Base-by-base conservation (phyloP, 352 stramenopile genomes). In the Globisporangium paddicum region DNA sequence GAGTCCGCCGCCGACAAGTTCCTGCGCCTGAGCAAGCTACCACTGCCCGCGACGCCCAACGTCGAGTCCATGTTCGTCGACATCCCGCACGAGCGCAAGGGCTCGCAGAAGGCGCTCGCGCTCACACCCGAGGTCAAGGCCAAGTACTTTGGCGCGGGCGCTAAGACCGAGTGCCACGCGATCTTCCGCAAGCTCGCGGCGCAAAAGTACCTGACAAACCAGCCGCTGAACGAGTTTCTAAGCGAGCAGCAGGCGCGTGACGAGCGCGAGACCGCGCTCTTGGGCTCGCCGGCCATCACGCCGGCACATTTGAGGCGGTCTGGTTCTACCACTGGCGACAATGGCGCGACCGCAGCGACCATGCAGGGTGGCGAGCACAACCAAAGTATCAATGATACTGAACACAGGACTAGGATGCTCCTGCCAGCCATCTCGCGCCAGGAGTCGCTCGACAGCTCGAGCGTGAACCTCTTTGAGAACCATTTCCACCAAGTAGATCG, bases 131-230 rank as follows among this genome's bases (percentile, higher is more conserved):
- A 90, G 58, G 69, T 63, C 35, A 87, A 87, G 23, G 73, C 71
- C 34, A 86, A 85, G 66, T 90, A 90, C 60, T 90, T 90, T 62
- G 77, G 79, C 16, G 56, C 61, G 4, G 59, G 44, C 1, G 77
- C 79, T 2, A 81, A 75, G 34, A 46, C 41, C 19, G 77, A 90
- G 45, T 86, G 75, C 59, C 76, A 81, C 59, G 53, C 68, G 25
- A 88, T 90, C 58, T 90, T 90, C 57, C 79, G 79, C 8, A 80
- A 86, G 40, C 77, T 90, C 23, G 75, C 77, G 49, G 66, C 67
- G 3, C 79, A 90, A 50, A 87, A 87, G 47, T 82, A 90, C 49
- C 52, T 86, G n/a, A 71, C 66, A 1, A 55, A 66, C n/a, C 68
- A 71, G 53, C 77, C 79, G 10, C 55, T 89, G 19, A 71, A 73